Evolutionary conservation across 108 stramenopile species (phyloP), one percentile per base, ranked within the genome.

Genomic region (Nitzschia sp.): DNA sequence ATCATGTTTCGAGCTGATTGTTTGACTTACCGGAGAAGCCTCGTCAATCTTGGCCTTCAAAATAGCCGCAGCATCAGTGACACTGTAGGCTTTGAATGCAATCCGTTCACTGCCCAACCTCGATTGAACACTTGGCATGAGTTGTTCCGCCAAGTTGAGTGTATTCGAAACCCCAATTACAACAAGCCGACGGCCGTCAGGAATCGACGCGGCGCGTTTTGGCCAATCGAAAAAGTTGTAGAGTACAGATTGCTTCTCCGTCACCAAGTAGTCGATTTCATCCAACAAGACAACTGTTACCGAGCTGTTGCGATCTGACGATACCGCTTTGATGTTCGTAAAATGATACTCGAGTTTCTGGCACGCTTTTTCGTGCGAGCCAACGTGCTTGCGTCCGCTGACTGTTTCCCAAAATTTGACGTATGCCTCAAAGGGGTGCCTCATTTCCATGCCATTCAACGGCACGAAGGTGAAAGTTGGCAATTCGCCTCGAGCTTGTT

Each of bases 201-300:
- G 66, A 21, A 59, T 34, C 33, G 62, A 66, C 18, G 76, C 49
- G 46, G 74, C 72, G 33, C 70, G 42, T 66, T 70, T 75, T 8
- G 99, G 98, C 99, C 99, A 99, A 63, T 98, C 95, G 70, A 99
- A 98, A 26, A 99, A 87, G 66, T 97, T 97, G 85, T 98, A 98
- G 3, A 99, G 64, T 9, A 98, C 92, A 23, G 94, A 90, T 68
- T 98, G 90, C 64, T 97, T 87, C 21, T 84, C 70, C 1, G 98
- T 98, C 6, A 98, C 88, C 64, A 99, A 80, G 74, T 96, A 97
- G 67, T 99, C 99, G 36, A 99, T 95, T 79, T 99, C 99, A 72
- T 99, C 99, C 32, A 99, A 71, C 57, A 98, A 72, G 5, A 96
- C 71, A 19, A 90, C 85, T 30, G 84, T 87, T 9, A 82, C 71